A percentile compares a stretch with the other conserved stretches of the same genome.
These are phyloP conservation scores for Ensete glaucum DNA, from an alignment of 176 grass and related monocot species.

Conservation along the genomic window DNA sequence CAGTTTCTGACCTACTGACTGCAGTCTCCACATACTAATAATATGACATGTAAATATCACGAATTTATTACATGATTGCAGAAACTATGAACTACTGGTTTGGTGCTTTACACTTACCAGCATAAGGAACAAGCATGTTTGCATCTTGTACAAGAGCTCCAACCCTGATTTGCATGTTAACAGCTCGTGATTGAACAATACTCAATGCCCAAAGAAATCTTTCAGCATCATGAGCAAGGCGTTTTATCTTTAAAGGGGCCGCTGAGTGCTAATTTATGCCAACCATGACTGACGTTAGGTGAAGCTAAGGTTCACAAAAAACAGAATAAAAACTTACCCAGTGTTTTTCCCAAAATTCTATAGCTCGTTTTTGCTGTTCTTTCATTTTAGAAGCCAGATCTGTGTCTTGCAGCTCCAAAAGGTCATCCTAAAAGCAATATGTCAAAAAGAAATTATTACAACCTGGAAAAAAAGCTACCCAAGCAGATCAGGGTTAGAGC, in stretches of 20 bases:
- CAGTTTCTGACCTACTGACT: neutral
- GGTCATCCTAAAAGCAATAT: slow-evolving; percentile 55
- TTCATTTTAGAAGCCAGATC: slow-evolving; percentile 63
- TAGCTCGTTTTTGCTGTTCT: slow-evolving; percentile 43
- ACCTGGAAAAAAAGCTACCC: neutral
- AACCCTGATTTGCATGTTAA: slow-evolving; percentile 67
- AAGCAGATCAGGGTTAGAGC: neutral
- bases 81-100: no score
- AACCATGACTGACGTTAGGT: slow-evolving; percentile 21
- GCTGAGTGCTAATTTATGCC: slow-evolving; percentile 50
- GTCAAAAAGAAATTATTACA: neutral
- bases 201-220: slow-evolving; percentile 95
- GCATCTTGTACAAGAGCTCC: slow-evolving; percentile 85
- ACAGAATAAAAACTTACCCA: slow-evolving; percentile 49
- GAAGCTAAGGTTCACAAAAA: slow-evolving; percentile 29
- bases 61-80: neutral
- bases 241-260: slow-evolving; percentile 77
- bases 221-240: slow-evolving; percentile 70
- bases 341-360: slow-evolving; percentile 96
- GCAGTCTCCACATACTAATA: neutral
- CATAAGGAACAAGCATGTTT: slow-evolving; percentile 82
- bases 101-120: slow-evolving; percentile 36
- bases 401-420: slow-evolving; percentile 78
- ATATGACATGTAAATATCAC: neutral
- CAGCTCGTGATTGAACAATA: slow-evolving; percentile 61